phyloP scores from a whole-genome alignment of 768 basidiomycete species.

The Termitomyces bulborhizus region DNA sequence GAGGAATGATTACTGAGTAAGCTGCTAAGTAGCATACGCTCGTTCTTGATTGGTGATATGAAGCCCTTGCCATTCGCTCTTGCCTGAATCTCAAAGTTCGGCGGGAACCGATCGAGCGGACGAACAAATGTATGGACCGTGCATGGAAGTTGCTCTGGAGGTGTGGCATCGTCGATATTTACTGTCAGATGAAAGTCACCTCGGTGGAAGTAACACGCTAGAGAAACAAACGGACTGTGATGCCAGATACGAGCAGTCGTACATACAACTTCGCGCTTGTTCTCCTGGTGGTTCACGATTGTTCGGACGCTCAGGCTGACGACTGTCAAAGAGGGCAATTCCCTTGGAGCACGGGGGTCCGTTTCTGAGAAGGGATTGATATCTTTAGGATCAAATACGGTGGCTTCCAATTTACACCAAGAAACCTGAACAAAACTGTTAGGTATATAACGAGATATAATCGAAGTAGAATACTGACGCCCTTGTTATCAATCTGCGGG shows the following conservation, averaged over 20 bases:
- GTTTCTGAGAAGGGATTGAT: constrained; percentile 78
- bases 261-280: constrained; percentile 91
- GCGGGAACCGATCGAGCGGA: constrained; percentile 82
- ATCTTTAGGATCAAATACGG: constrained; percentile 79
- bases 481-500: constrained; percentile 68
- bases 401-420: constrained; percentile 94
- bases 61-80: constrained; percentile 56
- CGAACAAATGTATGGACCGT: constrained; percentile 85
- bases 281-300: constrained; percentile 89
- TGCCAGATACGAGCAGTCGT: constrained; percentile 81
- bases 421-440: constrained; percentile 56
- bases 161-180: constrained; percentile 85
- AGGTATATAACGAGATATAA: not conserved
- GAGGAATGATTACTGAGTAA: constrained; percentile 51
- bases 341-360: constrained; percentile 64
- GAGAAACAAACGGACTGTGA: constrained; percentile 29
- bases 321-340: constrained; percentile 83
- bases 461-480: constrained; percentile 42
- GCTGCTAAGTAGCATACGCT: constrained; percentile 79
- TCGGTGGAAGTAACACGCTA: not conserved
- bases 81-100: constrained; percentile 71
- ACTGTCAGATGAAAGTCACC: constrained; percentile 36
- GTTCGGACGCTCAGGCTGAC: constrained; percentile 87
- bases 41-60: constrained; percentile 73
- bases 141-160: constrained; percentile 81